Evolutionary conservation across 768 basidiomycete species (phyloP).

Genomic region (Pisolithus tinctorius): DNA sequence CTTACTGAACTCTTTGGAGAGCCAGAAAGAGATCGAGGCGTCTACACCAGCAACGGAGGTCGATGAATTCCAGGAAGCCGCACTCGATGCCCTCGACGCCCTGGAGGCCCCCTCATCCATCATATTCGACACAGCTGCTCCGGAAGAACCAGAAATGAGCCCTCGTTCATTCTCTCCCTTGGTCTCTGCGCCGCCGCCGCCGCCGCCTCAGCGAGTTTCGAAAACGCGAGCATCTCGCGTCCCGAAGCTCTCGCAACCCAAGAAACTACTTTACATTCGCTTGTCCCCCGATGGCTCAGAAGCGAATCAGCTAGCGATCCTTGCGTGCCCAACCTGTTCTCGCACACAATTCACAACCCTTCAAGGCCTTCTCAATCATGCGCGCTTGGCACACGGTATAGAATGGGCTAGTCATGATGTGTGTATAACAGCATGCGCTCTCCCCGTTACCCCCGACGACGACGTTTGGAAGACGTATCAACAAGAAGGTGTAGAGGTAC

Average conservation of each 20-base stretch:
- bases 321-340: conserved; percentile 37
- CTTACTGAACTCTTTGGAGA: conserved; percentile 31
- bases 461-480: conserved; percentile 31
- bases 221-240: conserved; percentile 24
- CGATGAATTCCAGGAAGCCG: conserved; percentile 33
- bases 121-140: conserved; percentile 24
- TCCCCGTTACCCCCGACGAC: conserved; percentile 27
- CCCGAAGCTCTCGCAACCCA: conserved; percentile 21
- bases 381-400: conserved; percentile 40
- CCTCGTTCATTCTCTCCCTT: conserved; percentile 16
- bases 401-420: conserved; percentile 48
- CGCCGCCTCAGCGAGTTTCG: conserved; percentile 11
- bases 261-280: conserved; percentile 37
- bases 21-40: conserved; percentile 7
- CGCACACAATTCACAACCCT: conserved; percentile 45
- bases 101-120: conserved; percentile 33
- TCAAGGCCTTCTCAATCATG: conserved; percentile 48
- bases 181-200: conserved; percentile 6
- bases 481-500: conserved; percentile 31
- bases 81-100: conserved; percentile 36
- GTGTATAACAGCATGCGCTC: conserved; percentile 41
- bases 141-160: conserved; percentile 18
- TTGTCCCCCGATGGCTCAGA: conserved; percentile 19
- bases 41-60: conserved; percentile 12
- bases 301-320: conserved; percentile 24